Conservation (phyloP, 1,284 basidiomycete genomes). For the Tilletia setariae region DNA sequence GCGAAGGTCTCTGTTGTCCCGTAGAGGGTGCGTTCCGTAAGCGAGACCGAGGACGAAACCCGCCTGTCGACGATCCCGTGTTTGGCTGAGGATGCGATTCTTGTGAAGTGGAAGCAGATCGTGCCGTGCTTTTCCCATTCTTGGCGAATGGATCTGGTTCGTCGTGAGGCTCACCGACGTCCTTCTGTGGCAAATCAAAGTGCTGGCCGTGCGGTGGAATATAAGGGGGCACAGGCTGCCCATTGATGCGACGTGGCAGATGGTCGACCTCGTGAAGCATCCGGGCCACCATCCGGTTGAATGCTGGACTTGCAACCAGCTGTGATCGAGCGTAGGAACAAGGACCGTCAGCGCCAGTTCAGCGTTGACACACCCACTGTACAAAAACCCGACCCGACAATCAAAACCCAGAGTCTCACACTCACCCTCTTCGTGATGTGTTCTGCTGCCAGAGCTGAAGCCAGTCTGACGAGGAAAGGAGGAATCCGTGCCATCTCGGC, state of each 20-base stretch:
- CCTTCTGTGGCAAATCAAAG: slow-evolving; percentile 19
- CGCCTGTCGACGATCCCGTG: neutral
- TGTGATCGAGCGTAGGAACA: neutral
- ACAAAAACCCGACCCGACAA: neutral
- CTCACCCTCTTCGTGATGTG: slow-evolving; percentile 34
- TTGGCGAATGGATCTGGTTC: slow-evolving; percentile 35
- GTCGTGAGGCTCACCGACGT: slow-evolving; percentile 38
- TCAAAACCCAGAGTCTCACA: neutral
- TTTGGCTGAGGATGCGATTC: neutral
- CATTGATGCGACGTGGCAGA: slow-evolving; percentile 37
- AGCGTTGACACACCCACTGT: too few species aligned
- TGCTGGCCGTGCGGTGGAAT: slow-evolving; percentile 34
- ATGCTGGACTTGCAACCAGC: slow-evolving; percentile 35
- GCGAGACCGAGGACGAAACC: slow-evolving; percentile 24
- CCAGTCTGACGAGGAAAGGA: slow-evolving; percentile 36
- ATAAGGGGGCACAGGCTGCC: slow-evolving; percentile 35
- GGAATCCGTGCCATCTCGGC: slow-evolving; percentile 39
- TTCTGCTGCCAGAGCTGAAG: slow-evolving; percentile 34
- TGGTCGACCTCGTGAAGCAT: slow-evolving; percentile 47
- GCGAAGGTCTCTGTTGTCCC: neutral
- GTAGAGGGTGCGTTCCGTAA: slow-evolving; percentile 18
- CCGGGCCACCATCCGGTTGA: slow-evolving; percentile 39
- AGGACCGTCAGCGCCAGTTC: too few species aligned
- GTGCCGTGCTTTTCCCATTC: neutral
- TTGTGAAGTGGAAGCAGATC: neutral